Evolutionary conservation across 257 asterid species (phyloP).

Genomic region (Lycium barbarum): DNA sequence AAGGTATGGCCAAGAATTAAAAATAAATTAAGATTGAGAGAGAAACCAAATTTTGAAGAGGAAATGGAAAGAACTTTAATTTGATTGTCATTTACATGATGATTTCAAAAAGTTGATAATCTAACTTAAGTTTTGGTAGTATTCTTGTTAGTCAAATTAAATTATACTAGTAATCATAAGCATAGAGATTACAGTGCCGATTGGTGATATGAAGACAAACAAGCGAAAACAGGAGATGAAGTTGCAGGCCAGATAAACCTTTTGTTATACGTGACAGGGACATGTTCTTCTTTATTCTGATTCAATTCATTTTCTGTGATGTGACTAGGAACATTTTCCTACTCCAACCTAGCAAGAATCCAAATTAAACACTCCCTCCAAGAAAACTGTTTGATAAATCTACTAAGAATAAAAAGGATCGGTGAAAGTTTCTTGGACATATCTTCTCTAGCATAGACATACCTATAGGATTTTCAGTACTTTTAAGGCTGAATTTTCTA

Average conservation of each 20-base stretch:
- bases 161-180: not conserved
- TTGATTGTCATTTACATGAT: too few relatives aligned
- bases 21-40: too few relatives aligned
- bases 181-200: not conserved
- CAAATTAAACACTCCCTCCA: not conserved
- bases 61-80: too few relatives aligned
- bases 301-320: not conserved
- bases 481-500: not conserved
- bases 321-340: not conserved
- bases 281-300: not conserved
- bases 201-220: not conserved
- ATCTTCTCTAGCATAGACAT: not conserved
- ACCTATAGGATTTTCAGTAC: not conserved
- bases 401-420: not conserved
- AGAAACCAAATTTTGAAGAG: too few relatives aligned
- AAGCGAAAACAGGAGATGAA: not conserved
- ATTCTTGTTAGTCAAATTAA: not conserved
- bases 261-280: not conserved
- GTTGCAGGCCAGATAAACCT: not conserved
- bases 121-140: not conserved
- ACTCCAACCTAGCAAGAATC: not conserved
- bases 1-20: too few relatives aligned
- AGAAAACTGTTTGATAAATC: not conserved
- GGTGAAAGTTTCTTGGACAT: not conserved
- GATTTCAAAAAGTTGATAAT: too few relatives aligned